A percentile compares a stretch with the other conserved stretches of the same genome.
Conservation (phyloP, 2,329 filamentous ascomycete genomes). For the Aspergillus oerlinghausenensis region DNA sequence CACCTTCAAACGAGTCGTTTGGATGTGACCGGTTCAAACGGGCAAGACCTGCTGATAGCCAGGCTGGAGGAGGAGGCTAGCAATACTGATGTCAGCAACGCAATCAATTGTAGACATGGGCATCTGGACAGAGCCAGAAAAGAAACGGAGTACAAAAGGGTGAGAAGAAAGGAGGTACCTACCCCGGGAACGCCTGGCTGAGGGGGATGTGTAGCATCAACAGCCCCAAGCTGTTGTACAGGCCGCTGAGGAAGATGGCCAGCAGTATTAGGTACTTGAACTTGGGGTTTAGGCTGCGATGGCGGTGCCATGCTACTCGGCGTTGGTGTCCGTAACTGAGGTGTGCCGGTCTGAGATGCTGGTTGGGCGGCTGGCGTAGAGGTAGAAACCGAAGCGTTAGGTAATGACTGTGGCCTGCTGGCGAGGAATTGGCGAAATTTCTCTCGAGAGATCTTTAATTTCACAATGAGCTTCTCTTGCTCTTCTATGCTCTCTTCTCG, state of each 20-base stretch:
- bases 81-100: constrained; percentile 4
- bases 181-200: constrained; percentile 41
- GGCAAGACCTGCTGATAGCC: constrained; percentile 72
- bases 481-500: constrained; percentile 77
- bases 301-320: constrained; percentile 50
- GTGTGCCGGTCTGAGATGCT: constrained; percentile 40
- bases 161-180: constrained; percentile 29
- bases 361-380: constrained; percentile 43
- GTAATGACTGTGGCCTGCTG: constrained; percentile 37
- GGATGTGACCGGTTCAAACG: constrained; percentile 67
- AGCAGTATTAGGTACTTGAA: constrained; percentile 17
- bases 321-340: constrained; percentile 48
- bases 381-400: constrained; percentile 28
- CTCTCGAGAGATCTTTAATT: constrained; percentile 66
- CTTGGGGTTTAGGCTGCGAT: constrained; percentile 28
- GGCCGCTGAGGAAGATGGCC: constrained; percentile 19
- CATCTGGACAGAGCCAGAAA: no score
- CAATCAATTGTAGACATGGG: constrained; percentile 5
- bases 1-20: constrained; percentile 77
- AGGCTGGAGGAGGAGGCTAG: constrained; percentile 78
- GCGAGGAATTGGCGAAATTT: constrained; percentile 64
- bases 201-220: constrained; percentile 42
- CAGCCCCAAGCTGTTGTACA: constrained; percentile 39
- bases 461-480: constrained; percentile 65
- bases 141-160: no score